A percentile compares a stretch with the other conserved stretches of the same genome.
Conservation (phyloP, 805 yeast species). For the Ogataea glucozyma region DNA sequence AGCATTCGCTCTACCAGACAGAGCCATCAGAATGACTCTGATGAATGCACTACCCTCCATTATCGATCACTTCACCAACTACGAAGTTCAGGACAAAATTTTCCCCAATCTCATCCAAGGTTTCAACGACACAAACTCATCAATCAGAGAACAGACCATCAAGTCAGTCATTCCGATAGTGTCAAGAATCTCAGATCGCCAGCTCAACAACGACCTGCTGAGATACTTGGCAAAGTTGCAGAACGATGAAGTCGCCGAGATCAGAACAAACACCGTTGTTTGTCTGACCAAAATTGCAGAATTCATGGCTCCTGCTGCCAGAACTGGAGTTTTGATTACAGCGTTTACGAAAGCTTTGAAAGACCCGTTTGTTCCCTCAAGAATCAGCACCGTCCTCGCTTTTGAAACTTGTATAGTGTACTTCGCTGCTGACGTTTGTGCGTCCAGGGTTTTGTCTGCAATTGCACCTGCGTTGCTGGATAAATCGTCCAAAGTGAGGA, state of each 20-base stretch:
- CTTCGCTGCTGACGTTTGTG: slow-evolving; percentile 73
- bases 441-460: slow-evolving; percentile 78
- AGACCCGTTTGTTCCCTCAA: slow-evolving; percentile 75
- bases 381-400: slow-evolving; percentile 75
- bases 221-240: slow-evolving; percentile 81
- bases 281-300: slow-evolving; percentile 66
- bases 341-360: slow-evolving; percentile 82
- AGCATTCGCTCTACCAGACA: slow-evolving; percentile 66
- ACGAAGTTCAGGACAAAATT: slow-evolving; percentile 67
- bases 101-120: slow-evolving; percentile 76
- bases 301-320: slow-evolving; percentile 51
- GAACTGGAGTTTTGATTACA: slow-evolving; percentile 78
- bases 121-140: slow-evolving; percentile 77
- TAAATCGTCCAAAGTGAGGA: slow-evolving; percentile 64
- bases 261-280: slow-evolving; percentile 74
- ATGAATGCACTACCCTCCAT: slow-evolving; percentile 62
- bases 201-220: slow-evolving; percentile 81
- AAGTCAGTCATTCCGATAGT: slow-evolving; percentile 59
- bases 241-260: slow-evolving; percentile 71
- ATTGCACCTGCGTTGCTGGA: slow-evolving; percentile 85
- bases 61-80: slow-evolving; percentile 49
- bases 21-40: slow-evolving; percentile 74
- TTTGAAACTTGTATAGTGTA: slow-evolving; percentile 62
- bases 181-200: slow-evolving; percentile 70
- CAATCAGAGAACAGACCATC: slow-evolving; percentile 79